These are phyloP conservation scores for Wickerhamomyces kurtzmanii DNA, from an alignment of 805 yeast species.

Conservation along the genomic window DNA sequence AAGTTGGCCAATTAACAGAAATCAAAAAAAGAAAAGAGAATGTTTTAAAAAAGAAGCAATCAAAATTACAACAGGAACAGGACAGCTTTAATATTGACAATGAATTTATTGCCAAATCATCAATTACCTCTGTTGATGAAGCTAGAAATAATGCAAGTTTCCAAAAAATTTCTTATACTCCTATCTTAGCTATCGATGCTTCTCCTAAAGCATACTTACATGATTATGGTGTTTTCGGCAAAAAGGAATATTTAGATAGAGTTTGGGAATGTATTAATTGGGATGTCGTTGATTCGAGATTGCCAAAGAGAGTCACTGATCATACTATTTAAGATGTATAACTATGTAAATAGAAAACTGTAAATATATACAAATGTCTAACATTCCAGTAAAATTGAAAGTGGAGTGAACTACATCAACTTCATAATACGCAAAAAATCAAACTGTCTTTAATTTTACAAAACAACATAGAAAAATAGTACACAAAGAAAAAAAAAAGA, in stretches of 20 bases:
- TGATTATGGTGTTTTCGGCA: constrained; percentile 77
- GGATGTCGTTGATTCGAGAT: constrained; percentile 48
- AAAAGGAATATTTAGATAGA: constrained; percentile 49
- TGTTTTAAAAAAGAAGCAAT: constrained; percentile 7
- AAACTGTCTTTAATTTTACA: too few species aligned
- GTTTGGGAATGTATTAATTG: constrained; percentile 67
- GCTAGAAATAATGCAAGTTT: constrained; percentile 23
- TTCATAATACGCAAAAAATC: too few species aligned
- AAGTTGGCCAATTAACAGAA: constrained; percentile 29
- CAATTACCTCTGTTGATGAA: constrained; percentile 22
- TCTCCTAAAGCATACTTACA: constrained; percentile 60
- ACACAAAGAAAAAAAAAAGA: too few species aligned
- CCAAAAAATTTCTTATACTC: constrained; percentile 27
- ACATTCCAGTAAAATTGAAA: too few species aligned
- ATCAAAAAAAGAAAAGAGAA: constrained; percentile 14
- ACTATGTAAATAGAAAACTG: too few species aligned
- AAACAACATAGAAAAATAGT: too few species aligned
- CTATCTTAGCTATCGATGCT: constrained; percentile 63
- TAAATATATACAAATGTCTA: too few species aligned
- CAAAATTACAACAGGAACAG: constrained; percentile 7
- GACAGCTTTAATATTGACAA: constrained; percentile 3
- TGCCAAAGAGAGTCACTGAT: constrained; percentile 26
- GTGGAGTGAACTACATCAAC: too few species aligned
- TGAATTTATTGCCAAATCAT: constrained; percentile 3
- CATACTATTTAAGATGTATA: too few species aligned